Percentiles rank a stretch among this genome's conserved stretches.
Conservation (phyloP, 345 rosid species). For the Aquilaria yunnanensis region DNA sequence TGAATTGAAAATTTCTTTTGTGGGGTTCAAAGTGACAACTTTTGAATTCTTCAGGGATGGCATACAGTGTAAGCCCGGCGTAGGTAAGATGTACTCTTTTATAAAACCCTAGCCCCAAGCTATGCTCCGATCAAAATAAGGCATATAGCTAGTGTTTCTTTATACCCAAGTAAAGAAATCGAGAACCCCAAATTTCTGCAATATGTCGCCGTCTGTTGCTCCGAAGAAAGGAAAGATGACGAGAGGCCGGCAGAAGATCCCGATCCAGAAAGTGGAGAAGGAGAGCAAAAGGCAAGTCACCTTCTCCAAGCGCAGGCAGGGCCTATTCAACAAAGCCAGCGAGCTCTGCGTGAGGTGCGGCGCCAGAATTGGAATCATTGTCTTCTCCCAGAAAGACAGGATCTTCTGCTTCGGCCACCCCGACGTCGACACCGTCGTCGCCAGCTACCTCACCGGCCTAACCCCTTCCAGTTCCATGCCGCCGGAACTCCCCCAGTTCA, state of each 20-base stretch:
- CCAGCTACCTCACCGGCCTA: background rate
- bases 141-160: too few species aligned
- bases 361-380: slow-evolving; percentile 28
- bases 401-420: slow-evolving; percentile 27
- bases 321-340: slow-evolving; percentile 36
- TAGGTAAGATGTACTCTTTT: too few species aligned
- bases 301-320: slow-evolving; percentile 36
- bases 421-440: slow-evolving; percentile 18
- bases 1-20: too few species aligned
- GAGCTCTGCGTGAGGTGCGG: slow-evolving; percentile 33
- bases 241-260: slow-evolving; percentile 15
- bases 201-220: too few species aligned
- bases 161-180: too few species aligned
- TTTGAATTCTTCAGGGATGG: too few species aligned
- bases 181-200: too few species aligned
- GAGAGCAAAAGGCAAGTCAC: slow-evolving; percentile 25
- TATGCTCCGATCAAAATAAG: too few species aligned
- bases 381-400: slow-evolving; percentile 22
- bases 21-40: too few species aligned
- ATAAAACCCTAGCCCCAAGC: too few species aligned
- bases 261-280: slow-evolving; percentile 17
- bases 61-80: too few species aligned
- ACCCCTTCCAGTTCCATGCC: background rate
- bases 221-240: background rate
- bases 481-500: too few species aligned